Evolutionary conservation across 2,329 filamentous ascomycete genomes (phyloP).

Genomic region (Diaporthe destruens): DNA sequence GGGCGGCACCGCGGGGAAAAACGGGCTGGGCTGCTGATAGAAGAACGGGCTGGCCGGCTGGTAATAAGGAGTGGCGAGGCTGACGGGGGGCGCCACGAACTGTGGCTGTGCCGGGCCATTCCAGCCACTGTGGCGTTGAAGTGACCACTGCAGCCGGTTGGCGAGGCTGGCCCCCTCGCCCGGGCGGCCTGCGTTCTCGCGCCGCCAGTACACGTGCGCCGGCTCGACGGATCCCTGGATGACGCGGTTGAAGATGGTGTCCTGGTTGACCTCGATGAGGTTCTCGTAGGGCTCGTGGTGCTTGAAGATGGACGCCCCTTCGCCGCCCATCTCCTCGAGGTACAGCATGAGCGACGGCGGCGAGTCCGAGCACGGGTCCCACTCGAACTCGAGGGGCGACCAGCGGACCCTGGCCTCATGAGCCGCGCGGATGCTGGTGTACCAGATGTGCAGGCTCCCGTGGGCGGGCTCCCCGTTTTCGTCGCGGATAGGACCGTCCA

Average conservation of each 20-base stretch:
- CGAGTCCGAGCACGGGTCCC: conserved; percentile 28
- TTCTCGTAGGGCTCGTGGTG: conserved; percentile 3
- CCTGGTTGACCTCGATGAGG: not conserved
- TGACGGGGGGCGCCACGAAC: too few relatives aligned
- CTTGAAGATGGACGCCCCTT: not conserved
- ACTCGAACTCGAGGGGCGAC: conserved; percentile 21
- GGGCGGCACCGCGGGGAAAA: too few relatives aligned
- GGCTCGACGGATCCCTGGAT: not conserved
- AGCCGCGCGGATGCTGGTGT: conserved; percentile 16
- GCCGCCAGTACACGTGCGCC: not conserved
- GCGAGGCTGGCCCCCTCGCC: not conserved
- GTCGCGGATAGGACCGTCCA: not conserved
- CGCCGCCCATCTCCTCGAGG: not conserved
- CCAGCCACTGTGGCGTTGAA: too few relatives aligned
- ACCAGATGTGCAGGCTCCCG: conserved; percentile 35
- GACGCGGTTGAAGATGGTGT: not conserved
- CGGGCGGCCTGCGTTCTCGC: not conserved
- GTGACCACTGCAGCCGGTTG: not conserved
- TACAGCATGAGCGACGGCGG: not conserved
- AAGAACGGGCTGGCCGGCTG: too few relatives aligned
- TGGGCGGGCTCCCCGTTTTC: not conserved
- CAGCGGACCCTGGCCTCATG: not conserved
- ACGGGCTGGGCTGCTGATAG: too few relatives aligned
- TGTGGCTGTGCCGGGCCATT: too few relatives aligned
- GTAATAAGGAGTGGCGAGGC: too few relatives aligned